Evolutionary conservation across 257 asterid genomes (phyloP), one percentile per base, ranked within the genome.

Genomic region (Plantago ovata): DNA sequence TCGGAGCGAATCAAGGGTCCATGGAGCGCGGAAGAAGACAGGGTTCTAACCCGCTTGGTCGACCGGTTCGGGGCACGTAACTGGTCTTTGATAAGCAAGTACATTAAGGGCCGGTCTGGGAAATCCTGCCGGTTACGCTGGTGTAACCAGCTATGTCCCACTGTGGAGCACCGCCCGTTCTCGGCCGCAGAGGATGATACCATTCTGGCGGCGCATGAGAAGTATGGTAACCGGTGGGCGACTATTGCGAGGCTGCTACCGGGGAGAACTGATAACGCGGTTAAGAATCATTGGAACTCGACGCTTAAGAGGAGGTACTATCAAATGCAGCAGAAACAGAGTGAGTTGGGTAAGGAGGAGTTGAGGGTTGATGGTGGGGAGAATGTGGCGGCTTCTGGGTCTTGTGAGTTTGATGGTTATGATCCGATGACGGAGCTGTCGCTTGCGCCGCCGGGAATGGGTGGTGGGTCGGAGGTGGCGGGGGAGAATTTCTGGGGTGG

Each of bases 11-110:
- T 88, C 3, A 88, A 77, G 24, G 95, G 96, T 2, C 95, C 96
- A 3, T 88, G 96, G 96, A 85, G 96, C 61, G 90, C 95, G 2
- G 96, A 88, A 69, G 96, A 88, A 55, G 96, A 88, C 65, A 61
- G 63, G 83, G 81, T 88, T 73, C 70, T 88, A 56, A 81, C 93
- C 61, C 79, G 78, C 0, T 74, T 88, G 9, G 94, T 88, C 3
- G 96, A 83, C 13, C 76, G 84, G 3, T 73, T 79, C 65, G 95
- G 96, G 15, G 65, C 96, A 1, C 64, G 87, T 3, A 88, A 88
- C 64, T 88, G 95, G 96, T 83, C 96, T 3, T 57, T 88, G 46
- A 88, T 88, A 0, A 79, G 95, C 47, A 88, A 85, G 42, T 79
- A 85, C 56, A 83, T 88, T 2, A 81, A 83, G 70, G 96, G 96